Evolutionary conservation across 2,329 filamentous ascomycete species (phyloP).

Genomic region (Colletotrichum tabaci): DNA sequence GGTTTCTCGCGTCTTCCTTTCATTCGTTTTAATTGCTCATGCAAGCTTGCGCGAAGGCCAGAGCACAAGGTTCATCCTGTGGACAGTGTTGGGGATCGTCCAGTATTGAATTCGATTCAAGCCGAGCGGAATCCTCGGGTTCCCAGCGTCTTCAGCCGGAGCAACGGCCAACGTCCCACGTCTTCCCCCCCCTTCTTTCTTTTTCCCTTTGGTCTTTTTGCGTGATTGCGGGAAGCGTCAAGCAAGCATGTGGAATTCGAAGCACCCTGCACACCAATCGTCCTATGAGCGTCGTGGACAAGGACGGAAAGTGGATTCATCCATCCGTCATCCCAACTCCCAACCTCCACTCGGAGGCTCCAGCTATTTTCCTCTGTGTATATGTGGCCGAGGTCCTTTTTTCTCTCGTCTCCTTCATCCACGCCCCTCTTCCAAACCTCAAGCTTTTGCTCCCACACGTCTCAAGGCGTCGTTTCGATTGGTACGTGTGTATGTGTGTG

Average conservation of each 20-base stretch:
- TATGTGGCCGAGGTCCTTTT: not conserved
- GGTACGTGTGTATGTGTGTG: slow-evolving; percentile 16
- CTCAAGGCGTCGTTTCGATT: slow-evolving; percentile 5
- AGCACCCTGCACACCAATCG: not conserved
- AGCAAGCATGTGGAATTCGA: slow-evolving; percentile 3
- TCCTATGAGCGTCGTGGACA: not conserved
- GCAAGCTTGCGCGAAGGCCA: not conserved
- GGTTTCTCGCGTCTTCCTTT: slow-evolving; percentile 13
- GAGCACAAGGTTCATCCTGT: not conserved
- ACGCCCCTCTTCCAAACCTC: slow-evolving; percentile 1
- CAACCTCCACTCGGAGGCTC: slow-evolving; percentile 27
- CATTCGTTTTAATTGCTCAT: slow-evolving; percentile 3
- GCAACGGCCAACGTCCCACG: too few species aligned
- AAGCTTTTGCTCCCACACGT: not conserved
- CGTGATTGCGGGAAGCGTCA: slow-evolving; percentile 4
- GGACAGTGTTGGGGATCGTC: not conserved
- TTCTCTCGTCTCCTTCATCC: slow-evolving; percentile 8
- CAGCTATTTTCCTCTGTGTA: not conserved
- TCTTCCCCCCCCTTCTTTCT: too few species aligned
- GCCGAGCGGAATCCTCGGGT: not conserved
- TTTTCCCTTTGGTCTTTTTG: not conserved
- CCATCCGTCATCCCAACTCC: not conserved
- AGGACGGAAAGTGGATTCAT: not conserved
- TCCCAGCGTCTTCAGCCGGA: not conserved
- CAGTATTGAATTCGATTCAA: not conserved